Conservation (phyloP, 2,329 filamentous ascomycete species). For the Claviceps africana region DNA sequence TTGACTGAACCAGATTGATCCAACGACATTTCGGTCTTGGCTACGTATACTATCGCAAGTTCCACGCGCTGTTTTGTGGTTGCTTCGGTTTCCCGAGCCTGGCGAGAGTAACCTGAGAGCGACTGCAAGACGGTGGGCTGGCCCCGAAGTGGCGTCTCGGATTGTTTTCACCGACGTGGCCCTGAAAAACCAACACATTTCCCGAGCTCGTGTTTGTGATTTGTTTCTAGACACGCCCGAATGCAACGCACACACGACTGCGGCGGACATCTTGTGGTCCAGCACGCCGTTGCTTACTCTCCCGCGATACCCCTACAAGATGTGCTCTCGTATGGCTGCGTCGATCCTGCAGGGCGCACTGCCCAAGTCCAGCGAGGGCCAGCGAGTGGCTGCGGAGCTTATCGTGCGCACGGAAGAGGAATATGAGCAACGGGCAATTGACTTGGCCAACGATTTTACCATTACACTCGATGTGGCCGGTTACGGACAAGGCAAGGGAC, state of each 20-base stretch:
- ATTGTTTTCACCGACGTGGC: slow-evolving; percentile 95
- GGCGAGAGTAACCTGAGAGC: slow-evolving; percentile 74
- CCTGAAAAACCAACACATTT: slow-evolving; percentile 86
- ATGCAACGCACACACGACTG: slow-evolving; percentile 96
- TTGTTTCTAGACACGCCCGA: slow-evolving; percentile 94
- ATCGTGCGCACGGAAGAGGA: slow-evolving; percentile 66
- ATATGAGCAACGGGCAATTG: slow-evolving; percentile 67
- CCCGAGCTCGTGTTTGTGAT: slow-evolving; percentile 80
- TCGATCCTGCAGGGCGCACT: slow-evolving; percentile 85
- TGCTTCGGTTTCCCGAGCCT: slow-evolving; percentile 89
- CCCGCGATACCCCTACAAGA: slow-evolving; percentile 89
- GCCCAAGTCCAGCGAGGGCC: slow-evolving; percentile 55
- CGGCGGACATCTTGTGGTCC: slow-evolving; percentile 91
- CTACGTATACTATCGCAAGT: slow-evolving; percentile 74
- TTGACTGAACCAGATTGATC: slow-evolving; percentile 58
- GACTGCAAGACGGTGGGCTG: slow-evolving; percentile 74
- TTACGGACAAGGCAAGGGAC: slow-evolving; percentile 45
- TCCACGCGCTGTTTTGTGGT: slow-evolving; percentile 84
- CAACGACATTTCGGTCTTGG: slow-evolving; percentile 91
- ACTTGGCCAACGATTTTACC: slow-evolving; percentile 47
- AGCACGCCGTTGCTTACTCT: slow-evolving; percentile 85
- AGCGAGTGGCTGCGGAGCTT: slow-evolving; percentile 55
- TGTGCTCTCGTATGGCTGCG: slow-evolving; percentile 97
- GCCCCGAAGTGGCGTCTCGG: slow-evolving; percentile 67
- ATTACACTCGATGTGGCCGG: slow-evolving; percentile 36